Base-by-base conservation (phyloP, 768 basidiomycete genomes). In the Trametes punicea region DNA sequence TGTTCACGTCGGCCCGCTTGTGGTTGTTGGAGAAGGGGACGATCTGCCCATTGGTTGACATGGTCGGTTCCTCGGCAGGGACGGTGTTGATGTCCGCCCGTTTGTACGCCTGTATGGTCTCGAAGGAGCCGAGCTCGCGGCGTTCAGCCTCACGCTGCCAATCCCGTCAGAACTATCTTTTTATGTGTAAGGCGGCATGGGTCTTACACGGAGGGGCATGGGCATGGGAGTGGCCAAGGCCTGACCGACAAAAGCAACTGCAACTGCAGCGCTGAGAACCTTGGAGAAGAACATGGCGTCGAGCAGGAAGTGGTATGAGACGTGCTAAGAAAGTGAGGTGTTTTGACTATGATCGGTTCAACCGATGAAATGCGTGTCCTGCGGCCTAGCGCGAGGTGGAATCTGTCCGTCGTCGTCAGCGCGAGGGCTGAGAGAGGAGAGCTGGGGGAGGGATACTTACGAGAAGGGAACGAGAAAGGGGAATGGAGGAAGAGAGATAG, bases 271-370 rank as follows among this genome's bases (percentile, higher is more conserved):
- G 55, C 79, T 58, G 52, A 75, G 60, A 47, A 77, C 65, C 50
- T 77, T 52, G 63, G 77, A 58, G 55, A 70, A 60, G 66, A 81
- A 72, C 83, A 85, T 84, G 69, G 60, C 39, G 62, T 57, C 46
- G 62, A 49, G 47, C 49, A 56, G 29, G 56, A 39, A 30, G 48
- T 50, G 63, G 60, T 64, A 39, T 47, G 56, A 47, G 55, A 57
- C 30, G 66, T 64, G 63, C 52, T 59, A 60, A 53, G 59, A 61
- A 60, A 60, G 57, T 47, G 56, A 59, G 54, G 44, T 60, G 58
- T 51, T 53, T 31, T 52, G 64, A 51, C 54, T 59, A 51, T 47
- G 60, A 59, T 62, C 67, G 68, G 67, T 55, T 67, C 64, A 66
- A 65, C 65, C 65, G 66, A 59, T 40, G 48, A 53, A 60, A 57